Percentiles rank a stretch among this genome's conserved stretches.
phyloP scores from a whole-genome alignment of 2,329 filamentous ascomycete genomes.

The Trichophyton benhamiae region DNA sequence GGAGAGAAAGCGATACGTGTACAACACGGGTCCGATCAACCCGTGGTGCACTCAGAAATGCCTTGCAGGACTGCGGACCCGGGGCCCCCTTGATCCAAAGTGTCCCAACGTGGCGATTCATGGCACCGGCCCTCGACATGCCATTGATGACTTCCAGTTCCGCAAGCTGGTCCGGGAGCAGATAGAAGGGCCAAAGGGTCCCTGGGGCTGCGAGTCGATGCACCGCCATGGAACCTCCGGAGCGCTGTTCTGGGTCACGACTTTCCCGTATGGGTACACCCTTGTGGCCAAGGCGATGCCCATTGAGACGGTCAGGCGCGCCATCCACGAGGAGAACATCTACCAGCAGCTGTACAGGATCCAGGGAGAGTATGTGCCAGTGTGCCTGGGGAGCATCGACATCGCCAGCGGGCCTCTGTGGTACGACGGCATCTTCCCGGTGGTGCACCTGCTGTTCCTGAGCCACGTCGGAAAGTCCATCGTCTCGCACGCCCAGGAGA shows the following conservation, averaged over 20 bases:
- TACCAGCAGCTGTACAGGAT: constrained; percentile 11
- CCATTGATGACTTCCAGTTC: constrained; percentile 9
- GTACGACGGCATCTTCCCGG: no score
- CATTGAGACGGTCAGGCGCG: constrained; percentile 1
- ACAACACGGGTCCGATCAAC: background rate
- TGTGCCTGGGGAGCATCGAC: constrained; percentile 4
- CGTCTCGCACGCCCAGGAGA: no score
- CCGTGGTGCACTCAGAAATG: constrained; percentile 32
- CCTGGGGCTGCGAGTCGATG: constrained; percentile 14
- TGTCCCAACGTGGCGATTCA: constrained; percentile 33
- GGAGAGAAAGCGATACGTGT: background rate
- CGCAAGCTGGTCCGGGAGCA: constrained; percentile 4
- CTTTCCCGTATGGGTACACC: constrained; percentile 16
- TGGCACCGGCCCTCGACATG: constrained; percentile 11
- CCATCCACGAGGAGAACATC: constrained; percentile 12
- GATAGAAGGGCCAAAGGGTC: constrained; percentile 6
- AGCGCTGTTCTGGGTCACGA: constrained; percentile 16
- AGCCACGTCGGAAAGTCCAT: no score
- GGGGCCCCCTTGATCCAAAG: constrained; percentile 21
- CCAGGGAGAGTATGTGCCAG: constrained; percentile 13
- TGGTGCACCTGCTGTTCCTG: no score
- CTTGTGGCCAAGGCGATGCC: constrained; percentile 15
- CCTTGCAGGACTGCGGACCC: constrained; percentile 25
- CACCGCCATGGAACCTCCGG: constrained; percentile 14
- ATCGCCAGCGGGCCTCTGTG: background rate